These are phyloP conservation scores for Phytophthora hibernalis DNA, from an alignment of 352 stramenopile genomes.

Conservation along the genomic window DNA sequence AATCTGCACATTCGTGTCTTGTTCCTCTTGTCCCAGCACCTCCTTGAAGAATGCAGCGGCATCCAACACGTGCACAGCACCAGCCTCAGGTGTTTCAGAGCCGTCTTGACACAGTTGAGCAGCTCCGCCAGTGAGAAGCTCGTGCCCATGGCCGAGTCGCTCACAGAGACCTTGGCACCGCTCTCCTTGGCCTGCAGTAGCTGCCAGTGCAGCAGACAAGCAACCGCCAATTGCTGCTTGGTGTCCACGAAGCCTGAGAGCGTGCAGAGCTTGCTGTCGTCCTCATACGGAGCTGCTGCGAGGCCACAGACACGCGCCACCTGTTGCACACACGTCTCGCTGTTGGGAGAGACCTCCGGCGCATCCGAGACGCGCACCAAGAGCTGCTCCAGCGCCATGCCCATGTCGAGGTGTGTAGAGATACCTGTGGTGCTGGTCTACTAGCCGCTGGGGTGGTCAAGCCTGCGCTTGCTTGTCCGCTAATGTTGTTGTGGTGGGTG, in stretches of 20 bases:
- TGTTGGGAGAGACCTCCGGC: slow-evolving; percentile 14
- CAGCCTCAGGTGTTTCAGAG: slow-evolving; percentile 34
- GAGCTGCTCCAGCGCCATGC: slow-evolving; percentile 44
- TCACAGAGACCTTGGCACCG: slow-evolving; percentile 32
- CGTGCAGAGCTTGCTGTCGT: slow-evolving; percentile 29
- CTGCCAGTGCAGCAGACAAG: slow-evolving; percentile 61
- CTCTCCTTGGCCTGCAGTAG: slow-evolving; percentile 35
- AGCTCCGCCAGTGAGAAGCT: slow-evolving; percentile 50
- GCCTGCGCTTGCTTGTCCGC: slow-evolving; percentile 28
- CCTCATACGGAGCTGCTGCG: not conserved
- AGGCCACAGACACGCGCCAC: slow-evolving; percentile 40
- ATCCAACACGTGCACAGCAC: slow-evolving; percentile 31
- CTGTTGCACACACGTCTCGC: slow-evolving; percentile 35
- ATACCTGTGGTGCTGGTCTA: not conserved
- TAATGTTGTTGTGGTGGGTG: slow-evolving; percentile 27
- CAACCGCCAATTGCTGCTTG: slow-evolving; percentile 59
- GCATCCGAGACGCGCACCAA: slow-evolving; percentile 38
- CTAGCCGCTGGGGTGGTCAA: slow-evolving; percentile 1
- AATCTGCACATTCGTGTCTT: slow-evolving; percentile 46
- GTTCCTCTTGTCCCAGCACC: slow-evolving; percentile 36
- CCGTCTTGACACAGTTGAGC: slow-evolving; percentile 46
- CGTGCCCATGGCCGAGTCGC: slow-evolving; percentile 32
- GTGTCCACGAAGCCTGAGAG: slow-evolving; percentile 41
- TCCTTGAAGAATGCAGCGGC: slow-evolving; percentile 35
- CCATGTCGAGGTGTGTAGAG: slow-evolving; percentile 26